A percentile compares a stretch with the other conserved stretches of the same genome.
Conservation (phyloP, 2,329 filamentous ascomycete species). For the Calonectria ilicicola region DNA sequence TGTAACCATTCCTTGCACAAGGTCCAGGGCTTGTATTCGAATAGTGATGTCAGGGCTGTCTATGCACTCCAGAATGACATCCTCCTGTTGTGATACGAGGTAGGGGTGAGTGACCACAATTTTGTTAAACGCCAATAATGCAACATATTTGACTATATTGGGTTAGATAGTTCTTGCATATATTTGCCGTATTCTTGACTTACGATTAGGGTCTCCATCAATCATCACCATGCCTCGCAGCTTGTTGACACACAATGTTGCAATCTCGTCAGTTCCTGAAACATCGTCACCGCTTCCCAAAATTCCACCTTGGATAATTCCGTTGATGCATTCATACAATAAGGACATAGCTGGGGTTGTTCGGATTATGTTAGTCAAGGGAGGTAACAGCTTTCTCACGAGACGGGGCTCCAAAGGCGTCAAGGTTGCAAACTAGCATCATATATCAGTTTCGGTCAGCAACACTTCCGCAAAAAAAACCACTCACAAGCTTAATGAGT, state of each 20-base stretch:
- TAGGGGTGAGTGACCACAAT: slow-evolving; percentile 90
- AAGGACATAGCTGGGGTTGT: slow-evolving; percentile 98
- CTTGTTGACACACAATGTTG: slow-evolving; percentile 91
- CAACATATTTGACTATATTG: slow-evolving; percentile 90
- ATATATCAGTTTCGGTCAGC: neutral
- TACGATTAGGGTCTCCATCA: slow-evolving; percentile 92
- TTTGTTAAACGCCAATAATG: slow-evolving; percentile 93
- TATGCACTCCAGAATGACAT: slow-evolving; percentile 96
- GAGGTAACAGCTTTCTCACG: slow-evolving; percentile 90
- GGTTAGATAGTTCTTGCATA: slow-evolving; percentile 25
- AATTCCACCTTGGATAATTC: slow-evolving; percentile 96
- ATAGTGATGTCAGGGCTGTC: slow-evolving; percentile 97
- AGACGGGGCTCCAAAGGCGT: slow-evolving; percentile 93
- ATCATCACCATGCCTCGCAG: slow-evolving; percentile 93
- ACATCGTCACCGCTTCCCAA: slow-evolving; percentile 84
- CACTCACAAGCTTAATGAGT: slow-evolving; percentile 90
- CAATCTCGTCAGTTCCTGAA: slow-evolving; percentile 89
- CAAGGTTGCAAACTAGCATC: slow-evolving; percentile 84
- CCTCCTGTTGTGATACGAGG: slow-evolving; percentile 91
- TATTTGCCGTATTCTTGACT: slow-evolving; percentile 50
- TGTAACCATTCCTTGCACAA: slow-evolving; percentile 94
- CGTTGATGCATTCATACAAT: slow-evolving; percentile 97
- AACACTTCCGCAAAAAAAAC: too few species aligned
- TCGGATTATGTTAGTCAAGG: slow-evolving; percentile 91
- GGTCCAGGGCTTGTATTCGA: slow-evolving; percentile 88